A percentile compares a stretch with the other conserved stretches of the same genome.
Evolutionary conservation across 208 protist species (phyloP).

Genomic region (Vickermania ingenoplastis): DNA sequence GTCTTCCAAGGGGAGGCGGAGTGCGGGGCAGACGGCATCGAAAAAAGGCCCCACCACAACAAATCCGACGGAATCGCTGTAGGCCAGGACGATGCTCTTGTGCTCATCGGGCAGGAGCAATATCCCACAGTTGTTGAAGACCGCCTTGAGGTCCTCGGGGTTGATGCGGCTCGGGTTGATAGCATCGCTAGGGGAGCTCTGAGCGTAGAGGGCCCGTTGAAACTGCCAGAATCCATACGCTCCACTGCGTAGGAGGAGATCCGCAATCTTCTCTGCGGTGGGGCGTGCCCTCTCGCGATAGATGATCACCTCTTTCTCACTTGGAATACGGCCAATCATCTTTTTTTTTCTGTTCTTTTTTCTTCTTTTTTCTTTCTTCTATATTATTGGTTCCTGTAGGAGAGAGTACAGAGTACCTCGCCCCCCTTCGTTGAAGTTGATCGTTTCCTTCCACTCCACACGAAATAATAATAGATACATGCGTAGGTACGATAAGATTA

Average conservation of each 20-base stretch:
- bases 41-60: slow-evolving; percentile 41
- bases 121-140: slow-evolving; percentile 44
- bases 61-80: slow-evolving; percentile 71
- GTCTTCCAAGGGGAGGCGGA: neutral
- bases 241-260: slow-evolving; percentile 61
- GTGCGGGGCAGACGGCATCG: slow-evolving; percentile 14
- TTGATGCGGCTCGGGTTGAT: slow-evolving; percentile 33
- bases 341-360: no score
- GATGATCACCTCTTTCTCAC: slow-evolving; percentile 31
- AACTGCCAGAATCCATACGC: slow-evolving; percentile 45
- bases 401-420: no score
- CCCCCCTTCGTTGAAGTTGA: no score
- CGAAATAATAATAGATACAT: no score
- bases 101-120: slow-evolving; percentile 47
- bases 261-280: slow-evolving; percentile 27
- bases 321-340: slow-evolving; percentile 12
- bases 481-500: no score
- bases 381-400: neutral
- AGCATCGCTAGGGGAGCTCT: slow-evolving; percentile 2
- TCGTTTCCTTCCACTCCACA: no score
- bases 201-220: slow-evolving; percentile 7
- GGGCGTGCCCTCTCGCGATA: slow-evolving; percentile 45
- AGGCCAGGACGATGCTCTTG: slow-evolving; percentile 33
- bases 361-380: no score
- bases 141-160: slow-evolving; percentile 54